These are phyloP conservation scores for Chrysosporium queenslandicum DNA, from an alignment of 2,329 filamentous ascomycete species.

Conservation along the genomic window DNA sequence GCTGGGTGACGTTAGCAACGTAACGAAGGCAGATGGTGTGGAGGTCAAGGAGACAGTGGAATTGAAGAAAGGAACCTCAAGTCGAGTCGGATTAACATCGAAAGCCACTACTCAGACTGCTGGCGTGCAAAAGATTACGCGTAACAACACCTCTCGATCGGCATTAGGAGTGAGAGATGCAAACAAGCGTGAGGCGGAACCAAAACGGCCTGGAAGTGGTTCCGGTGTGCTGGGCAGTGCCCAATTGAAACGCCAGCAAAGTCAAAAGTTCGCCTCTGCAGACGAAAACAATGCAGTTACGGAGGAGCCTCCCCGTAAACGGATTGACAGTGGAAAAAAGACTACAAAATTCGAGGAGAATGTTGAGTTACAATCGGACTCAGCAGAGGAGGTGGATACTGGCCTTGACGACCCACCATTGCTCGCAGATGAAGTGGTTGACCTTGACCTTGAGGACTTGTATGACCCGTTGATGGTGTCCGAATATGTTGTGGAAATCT, in stretches of 20 bases:
- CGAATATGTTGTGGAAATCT: constrained; percentile 96
- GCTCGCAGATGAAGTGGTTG: constrained; percentile 28
- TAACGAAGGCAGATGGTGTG: constrained; percentile 60
- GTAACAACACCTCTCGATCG: constrained; percentile 51
- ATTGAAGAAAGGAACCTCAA: constrained; percentile 59
- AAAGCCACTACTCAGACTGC: constrained; percentile 68
- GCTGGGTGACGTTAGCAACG: constrained; percentile 91
- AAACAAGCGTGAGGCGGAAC: constrained; percentile 54
- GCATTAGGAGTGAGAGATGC: constrained; percentile 56
- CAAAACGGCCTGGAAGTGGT: constrained; percentile 64
- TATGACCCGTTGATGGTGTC: constrained; percentile 94
- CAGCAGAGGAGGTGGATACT: constrained; percentile 21
- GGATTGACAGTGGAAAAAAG: constrained; percentile 48
- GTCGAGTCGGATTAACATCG: constrained; percentile 60
- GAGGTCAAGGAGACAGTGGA: constrained; percentile 42
- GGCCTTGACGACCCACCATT: not conserved
- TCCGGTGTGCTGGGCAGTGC: constrained; percentile 55
- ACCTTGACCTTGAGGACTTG: constrained; percentile 76
- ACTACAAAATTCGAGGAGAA: constrained; percentile 5
- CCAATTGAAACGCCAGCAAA: constrained; percentile 56
- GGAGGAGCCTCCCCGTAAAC: constrained; percentile 60
- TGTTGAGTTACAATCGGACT: constrained; percentile 8
- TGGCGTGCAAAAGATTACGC: constrained; percentile 65
- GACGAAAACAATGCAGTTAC: constrained; percentile 40
- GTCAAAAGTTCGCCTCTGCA: constrained; percentile 52